phyloP scores from a whole-genome alignment of 208 protist genomes.

The Trypanosoma platydactyli region DNA sequence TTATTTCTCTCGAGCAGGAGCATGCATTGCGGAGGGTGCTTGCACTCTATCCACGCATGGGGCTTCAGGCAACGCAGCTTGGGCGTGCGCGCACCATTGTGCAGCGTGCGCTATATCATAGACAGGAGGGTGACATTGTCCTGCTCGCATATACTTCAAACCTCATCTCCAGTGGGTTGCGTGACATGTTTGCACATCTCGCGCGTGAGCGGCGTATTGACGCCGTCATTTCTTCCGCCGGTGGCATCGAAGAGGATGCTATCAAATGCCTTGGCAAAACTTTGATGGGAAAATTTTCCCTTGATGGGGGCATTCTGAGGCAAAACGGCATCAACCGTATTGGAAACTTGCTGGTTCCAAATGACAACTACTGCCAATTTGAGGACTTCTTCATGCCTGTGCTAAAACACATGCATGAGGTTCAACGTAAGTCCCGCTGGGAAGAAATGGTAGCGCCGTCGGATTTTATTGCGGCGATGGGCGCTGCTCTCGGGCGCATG shows the following conservation, averaged over 20 bases:
- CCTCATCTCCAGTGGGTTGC: slow-evolving; percentile 98
- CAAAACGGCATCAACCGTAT: slow-evolving; percentile 97
- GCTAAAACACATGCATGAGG: slow-evolving; percentile 90
- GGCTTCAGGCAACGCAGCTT: slow-evolving; percentile 80
- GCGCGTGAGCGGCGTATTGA: slow-evolving; percentile 96
- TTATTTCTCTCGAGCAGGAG: slow-evolving; percentile 48
- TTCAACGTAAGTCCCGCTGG: slow-evolving; percentile 85
- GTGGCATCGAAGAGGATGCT: slow-evolving; percentile 99
- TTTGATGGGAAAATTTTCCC: slow-evolving; percentile 93
- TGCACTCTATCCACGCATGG: slow-evolving; percentile 35
- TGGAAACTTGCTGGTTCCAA: slow-evolving; percentile 99
- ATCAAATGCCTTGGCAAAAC: slow-evolving; percentile 99
- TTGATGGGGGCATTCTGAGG: slow-evolving; percentile 92
- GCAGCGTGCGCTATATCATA: slow-evolving; percentile 59
- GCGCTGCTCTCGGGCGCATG: slow-evolving; percentile 77
- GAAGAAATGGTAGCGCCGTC: slow-evolving; percentile 91
- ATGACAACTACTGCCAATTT: slow-evolving; percentile 99
- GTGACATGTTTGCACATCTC: slow-evolving; percentile 98
- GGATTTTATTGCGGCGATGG: slow-evolving; percentile 96
- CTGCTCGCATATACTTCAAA: slow-evolving; percentile 99
- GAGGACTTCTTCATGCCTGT: slow-evolving; percentile 99
- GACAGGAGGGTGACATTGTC: slow-evolving; percentile 66
- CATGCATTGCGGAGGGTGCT: slow-evolving; percentile 56
- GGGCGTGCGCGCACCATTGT: slow-evolving; percentile 66
- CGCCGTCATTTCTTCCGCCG: slow-evolving; percentile 98